Evolutionary conservation across 805 yeast species (phyloP).

Genomic region (Metschnikowia noctiluminum): DNA sequence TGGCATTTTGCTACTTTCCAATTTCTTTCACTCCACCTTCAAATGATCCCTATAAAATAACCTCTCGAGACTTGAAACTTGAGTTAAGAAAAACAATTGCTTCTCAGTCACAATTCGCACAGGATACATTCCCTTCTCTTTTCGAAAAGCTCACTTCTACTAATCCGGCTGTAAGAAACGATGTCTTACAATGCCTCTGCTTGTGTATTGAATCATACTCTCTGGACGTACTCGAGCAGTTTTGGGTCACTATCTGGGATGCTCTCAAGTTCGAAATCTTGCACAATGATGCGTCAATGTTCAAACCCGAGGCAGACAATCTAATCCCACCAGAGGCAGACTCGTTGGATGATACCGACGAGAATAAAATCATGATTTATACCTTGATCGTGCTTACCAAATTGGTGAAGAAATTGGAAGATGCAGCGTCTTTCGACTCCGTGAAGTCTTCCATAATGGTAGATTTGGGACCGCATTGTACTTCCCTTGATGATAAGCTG

Average conservation of each 20-base stretch:
- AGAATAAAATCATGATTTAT: constrained; percentile 32
- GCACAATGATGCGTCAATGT: constrained; percentile 55
- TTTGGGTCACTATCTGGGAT: constrained; percentile 81
- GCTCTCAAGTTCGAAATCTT: constrained; percentile 86
- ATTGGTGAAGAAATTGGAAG: constrained; percentile 34
- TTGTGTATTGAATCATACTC: constrained; percentile 55
- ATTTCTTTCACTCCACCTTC: constrained; percentile 91
- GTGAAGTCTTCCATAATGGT: constrained; percentile 23
- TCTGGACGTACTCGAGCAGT: constrained; percentile 44
- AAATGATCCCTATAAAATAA: constrained; percentile 81
- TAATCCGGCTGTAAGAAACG: constrained; percentile 67
- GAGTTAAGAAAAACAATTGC: constrained; percentile 62
- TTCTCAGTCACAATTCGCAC: constrained; percentile 59
- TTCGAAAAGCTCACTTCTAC: constrained; percentile 78
- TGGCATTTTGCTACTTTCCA: constrained; percentile 92
- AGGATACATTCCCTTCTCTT: constrained; percentile 71
- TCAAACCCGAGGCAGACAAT: constrained; percentile 23
- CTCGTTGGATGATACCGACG: constrained; percentile 32
- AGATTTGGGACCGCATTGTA: constrained; percentile 54
- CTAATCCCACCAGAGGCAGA: constrained; percentile 28
- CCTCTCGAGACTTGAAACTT: constrained; percentile 66
- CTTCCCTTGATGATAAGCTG: constrained; percentile 48
- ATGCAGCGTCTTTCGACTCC: constrained; percentile 27
- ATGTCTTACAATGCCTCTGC: constrained; percentile 62
- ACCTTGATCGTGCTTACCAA: constrained; percentile 31